phyloP scores from a whole-genome alignment of 2,329 filamentous ascomycete species.

The Drechmeria coniospora region DNA sequence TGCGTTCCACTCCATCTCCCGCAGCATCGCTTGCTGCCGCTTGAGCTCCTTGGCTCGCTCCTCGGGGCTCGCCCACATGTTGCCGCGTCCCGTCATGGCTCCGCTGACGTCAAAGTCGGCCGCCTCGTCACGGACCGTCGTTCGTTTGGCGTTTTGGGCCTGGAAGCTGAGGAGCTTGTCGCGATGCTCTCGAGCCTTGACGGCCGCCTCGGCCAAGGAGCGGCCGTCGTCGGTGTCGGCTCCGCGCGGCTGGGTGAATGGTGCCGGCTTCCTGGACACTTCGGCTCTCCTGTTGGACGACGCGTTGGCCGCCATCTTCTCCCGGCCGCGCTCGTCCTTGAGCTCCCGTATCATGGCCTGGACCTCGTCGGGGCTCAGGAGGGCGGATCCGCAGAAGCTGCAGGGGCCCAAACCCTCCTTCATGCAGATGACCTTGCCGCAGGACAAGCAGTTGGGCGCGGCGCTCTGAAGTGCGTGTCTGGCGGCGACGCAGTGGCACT shows the following conservation, averaged over 20 bases:
- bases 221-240: slow-evolving; percentile 13
- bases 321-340: slow-evolving; percentile 69
- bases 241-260: slow-evolving; percentile 37
- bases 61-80: slow-evolving; percentile 71
- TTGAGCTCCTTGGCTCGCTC: slow-evolving; percentile 74
- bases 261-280: slow-evolving; percentile 41
- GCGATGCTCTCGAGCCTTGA: slow-evolving; percentile 59
- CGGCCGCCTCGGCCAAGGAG: slow-evolving; percentile 40
- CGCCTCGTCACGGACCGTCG: slow-evolving; percentile 76
- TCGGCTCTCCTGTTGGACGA: slow-evolving; percentile 51
- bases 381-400: slow-evolving; percentile 67
- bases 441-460: slow-evolving; percentile 81
- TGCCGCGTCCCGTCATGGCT: slow-evolving; percentile 27
- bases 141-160: slow-evolving; percentile 69
- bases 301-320: slow-evolving; percentile 73
- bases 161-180: slow-evolving; percentile 73
- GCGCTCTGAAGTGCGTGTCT: slow-evolving; percentile 80
- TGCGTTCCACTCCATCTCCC: slow-evolving; percentile 77
- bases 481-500: slow-evolving; percentile 78
- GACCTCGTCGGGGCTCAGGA: slow-evolving; percentile 59
- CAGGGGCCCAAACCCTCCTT: slow-evolving; percentile 90
- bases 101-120: slow-evolving; percentile 40
- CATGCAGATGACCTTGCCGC: slow-evolving; percentile 89
- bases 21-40: slow-evolving; percentile 65
- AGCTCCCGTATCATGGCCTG: slow-evolving; percentile 76